Evolutionary conservation across 2,329 filamentous ascomycete species (phyloP), one percentile per base, ranked within the genome.

Genomic region (Didymella segeticola): DNA sequence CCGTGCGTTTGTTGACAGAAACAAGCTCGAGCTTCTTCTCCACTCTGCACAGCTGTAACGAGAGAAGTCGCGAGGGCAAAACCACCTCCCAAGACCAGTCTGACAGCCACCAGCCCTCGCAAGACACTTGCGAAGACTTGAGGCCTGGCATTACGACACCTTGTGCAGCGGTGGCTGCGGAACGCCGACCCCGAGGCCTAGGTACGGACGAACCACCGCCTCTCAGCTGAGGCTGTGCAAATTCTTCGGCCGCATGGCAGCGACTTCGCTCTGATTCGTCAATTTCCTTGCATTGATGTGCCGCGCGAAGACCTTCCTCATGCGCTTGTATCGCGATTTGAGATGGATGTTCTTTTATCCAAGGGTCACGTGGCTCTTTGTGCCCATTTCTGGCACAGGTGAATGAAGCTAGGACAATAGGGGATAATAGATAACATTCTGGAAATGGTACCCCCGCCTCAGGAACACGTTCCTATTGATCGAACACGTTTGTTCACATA

Each of bases 111-210:
- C 37, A 15, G 19, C 26, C 31, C 34, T 25, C 23, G 42, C 46
- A 51, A 42, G 45, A 41, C 46, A 34, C 51, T 45, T 41, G 33
- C 34, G 29, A 47, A 47, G 43, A 43, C 43, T 30, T 42, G 14
- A 48, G 39, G 34, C 51, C 45, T 49, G 45, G 54, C 60, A 61
- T 63, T 64, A 60, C 53, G 59, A 47, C 51, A 57, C 55, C 57
- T 38, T 27, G 54, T 55, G 54, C 58, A 58, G n/a, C 48, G 36
- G 49, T 50, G 51, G 45, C 43, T 39, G 26, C 12, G 22, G 43
- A 26, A 11, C 41, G 49, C 58, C 60, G 51, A 58, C 46, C 5
- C 57, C 61, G 57, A 60, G n/a, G 11, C 27, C 29, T 29, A n/a
- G n/a, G n/a, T n/a, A 11, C 49, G 45, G 45, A 37, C 60, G 42